A percentile compares a stretch with the other conserved stretches of the same genome.
phyloP scores from a whole-genome alignment of 2,329 filamentous ascomycete species.

The Penicillium brevicompactum region DNA sequence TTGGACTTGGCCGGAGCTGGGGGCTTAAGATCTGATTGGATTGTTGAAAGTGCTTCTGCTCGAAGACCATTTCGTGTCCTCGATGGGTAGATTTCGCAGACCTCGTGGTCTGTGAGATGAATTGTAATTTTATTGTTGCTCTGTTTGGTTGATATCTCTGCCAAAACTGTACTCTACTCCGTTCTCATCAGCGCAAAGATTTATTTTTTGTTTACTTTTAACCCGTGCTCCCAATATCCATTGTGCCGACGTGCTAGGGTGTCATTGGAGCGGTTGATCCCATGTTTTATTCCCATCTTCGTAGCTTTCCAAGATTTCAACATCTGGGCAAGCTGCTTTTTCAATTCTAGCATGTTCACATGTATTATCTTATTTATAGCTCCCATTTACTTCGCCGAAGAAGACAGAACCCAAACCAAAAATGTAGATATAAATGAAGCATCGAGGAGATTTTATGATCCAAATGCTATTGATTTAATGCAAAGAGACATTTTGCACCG shows the following conservation, averaged over 20 bases:
- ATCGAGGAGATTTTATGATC: not conserved
- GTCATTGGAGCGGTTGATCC: too few relatives aligned
- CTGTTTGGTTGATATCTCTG: not conserved
- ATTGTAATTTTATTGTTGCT: slow-evolving; percentile 5
- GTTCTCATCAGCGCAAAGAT: slow-evolving; percentile 4
- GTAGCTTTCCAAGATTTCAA: too few relatives aligned
- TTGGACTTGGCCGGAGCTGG: slow-evolving; percentile 87
- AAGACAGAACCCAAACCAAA: too few relatives aligned
- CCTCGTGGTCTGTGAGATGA: not conserved
- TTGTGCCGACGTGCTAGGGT: too few relatives aligned
- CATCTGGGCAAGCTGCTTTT: too few relatives aligned
- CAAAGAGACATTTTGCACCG: slow-evolving; percentile 36
- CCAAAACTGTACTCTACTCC: slow-evolving; percentile 7
- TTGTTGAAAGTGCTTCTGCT: not conserved
- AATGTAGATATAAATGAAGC: not conserved
- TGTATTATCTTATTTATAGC: too few relatives aligned
- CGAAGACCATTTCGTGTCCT: not conserved
- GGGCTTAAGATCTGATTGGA: slow-evolving; percentile 72
- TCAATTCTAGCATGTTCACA: too few relatives aligned
- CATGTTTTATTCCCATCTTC: too few relatives aligned
- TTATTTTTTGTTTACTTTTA: not conserved
- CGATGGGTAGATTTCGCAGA: not conserved
- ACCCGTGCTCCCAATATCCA: not conserved
- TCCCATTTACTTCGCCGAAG: too few relatives aligned
- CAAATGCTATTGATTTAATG: slow-evolving; percentile 9